phyloP scores from a whole-genome alignment of 805 yeast species.

The Blastobotrys americana region DNA sequence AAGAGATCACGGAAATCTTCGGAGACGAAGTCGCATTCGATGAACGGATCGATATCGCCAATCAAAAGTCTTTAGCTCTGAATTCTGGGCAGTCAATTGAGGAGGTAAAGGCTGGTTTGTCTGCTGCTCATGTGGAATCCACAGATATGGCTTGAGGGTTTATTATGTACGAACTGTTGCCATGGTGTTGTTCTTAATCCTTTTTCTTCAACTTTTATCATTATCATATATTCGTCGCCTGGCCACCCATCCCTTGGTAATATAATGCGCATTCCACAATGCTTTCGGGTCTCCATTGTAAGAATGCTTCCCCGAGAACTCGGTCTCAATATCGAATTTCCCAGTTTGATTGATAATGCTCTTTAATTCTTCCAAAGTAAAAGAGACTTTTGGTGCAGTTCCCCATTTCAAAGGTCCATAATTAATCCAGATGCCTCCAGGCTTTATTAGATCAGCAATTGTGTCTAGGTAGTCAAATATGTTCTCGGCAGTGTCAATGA shows the following conservation, averaged over 20 bases:
- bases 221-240: slow-evolving; percentile 1
- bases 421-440: slow-evolving; percentile 71
- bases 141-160: too few species aligned
- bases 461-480: slow-evolving; percentile 65
- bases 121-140: too few species aligned
- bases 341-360: slow-evolving; percentile 50
- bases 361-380: slow-evolving; percentile 62
- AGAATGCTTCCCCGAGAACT: slow-evolving; percentile 24
- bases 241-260: slow-evolving; percentile 14
- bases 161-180: too few species aligned
- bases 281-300: slow-evolving; percentile 28
- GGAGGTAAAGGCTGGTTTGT: too few species aligned
- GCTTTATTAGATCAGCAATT: slow-evolving; percentile 43
- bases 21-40: too few species aligned
- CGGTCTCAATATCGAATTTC: slow-evolving; percentile 40
- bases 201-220: too few species aligned
- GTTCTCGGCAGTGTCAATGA: slow-evolving; percentile 90
- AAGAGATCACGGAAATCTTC: slow-evolving; percentile 5
- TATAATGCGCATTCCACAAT: slow-evolving; percentile 22
- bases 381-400: slow-evolving; percentile 64
- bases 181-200: too few species aligned
- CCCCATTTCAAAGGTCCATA: slow-evolving; percentile 92
- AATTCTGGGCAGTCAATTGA: too few species aligned
- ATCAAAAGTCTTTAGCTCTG: too few species aligned
- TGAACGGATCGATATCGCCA: too few species aligned